Evolutionary conservation across 495 filamentous ascomycete species (phyloP), one percentile per base, ranked within the genome.

Genomic region (Astrothelium subdiscretum): DNA sequence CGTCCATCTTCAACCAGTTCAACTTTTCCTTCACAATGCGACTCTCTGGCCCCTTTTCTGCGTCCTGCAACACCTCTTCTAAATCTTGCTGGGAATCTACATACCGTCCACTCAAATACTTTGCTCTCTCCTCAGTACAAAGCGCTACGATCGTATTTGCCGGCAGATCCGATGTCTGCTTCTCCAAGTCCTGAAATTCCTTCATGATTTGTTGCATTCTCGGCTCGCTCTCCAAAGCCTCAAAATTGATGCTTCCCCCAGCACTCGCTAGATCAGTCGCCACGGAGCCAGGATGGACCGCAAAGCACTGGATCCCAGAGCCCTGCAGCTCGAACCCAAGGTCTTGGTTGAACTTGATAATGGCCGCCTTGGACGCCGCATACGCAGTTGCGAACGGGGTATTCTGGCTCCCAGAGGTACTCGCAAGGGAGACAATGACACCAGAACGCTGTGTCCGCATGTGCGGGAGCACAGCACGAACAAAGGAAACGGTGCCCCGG

Each of bases 291-390:
- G 66, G 63, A n/a, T 66, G 60, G 6, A 62, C 38, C 24, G 63
- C 51, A 43, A 62, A 62, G 2, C 60, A 59, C 2, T 18, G 3
- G 2, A 67, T 32, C 1, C 66, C 66, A 15, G 58, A 59, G 12
- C 51, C 63, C 20, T 59, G 31, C 5, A 67, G 59, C 63, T 67
- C 66, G 24, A 40, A 8, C n/a, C 38, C n/a, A 15, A 67, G 38
- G 1, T 31, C 35, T 29, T 67, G 58, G 32, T 63, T 58, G 63
- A 67, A 67, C 38, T 65, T 67, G 48, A 35, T 51, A 31, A 67
- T 62, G 35, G 66, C 63, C 1, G 66, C 66, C 51, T 67, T 65
- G 31, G 66, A 65, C 22, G 59, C 43, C 15, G 62, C 26, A 58
- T 67, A 65, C n/a, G 66, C 66, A 3, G 59, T 57, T 60, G 60